phyloP scores from a whole-genome alignment of 208 protist genomes.

The Crithidia brevicula region DNA sequence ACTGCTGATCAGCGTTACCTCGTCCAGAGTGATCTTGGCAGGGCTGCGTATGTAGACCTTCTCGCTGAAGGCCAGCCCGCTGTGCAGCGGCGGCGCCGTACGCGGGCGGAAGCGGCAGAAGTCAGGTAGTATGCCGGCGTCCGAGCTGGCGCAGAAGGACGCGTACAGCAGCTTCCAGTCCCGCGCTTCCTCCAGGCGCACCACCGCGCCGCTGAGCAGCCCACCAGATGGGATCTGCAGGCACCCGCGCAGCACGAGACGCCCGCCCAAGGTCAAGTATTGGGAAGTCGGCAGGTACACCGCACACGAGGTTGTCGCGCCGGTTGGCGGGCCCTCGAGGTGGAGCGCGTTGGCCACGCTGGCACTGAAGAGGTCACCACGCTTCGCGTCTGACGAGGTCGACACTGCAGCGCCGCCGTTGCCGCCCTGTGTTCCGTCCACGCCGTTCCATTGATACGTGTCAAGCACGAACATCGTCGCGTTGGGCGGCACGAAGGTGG shows the following conservation, averaged over 20 bases:
- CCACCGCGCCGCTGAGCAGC: conserved; percentile 39
- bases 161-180: conserved; percentile 37
- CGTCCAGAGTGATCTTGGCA: conserved; percentile 41
- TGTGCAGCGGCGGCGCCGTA: conserved; percentile 17
- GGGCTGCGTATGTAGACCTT: conserved; percentile 44
- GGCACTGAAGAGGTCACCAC: background rate
- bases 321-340: background rate
- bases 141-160: conserved; percentile 18
- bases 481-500: conserved; percentile 42
- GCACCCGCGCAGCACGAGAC: conserved; percentile 53
- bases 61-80: conserved; percentile 42
- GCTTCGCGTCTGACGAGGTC: background rate
- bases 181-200: conserved; percentile 28
- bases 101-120: conserved; percentile 19
- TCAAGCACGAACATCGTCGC: conserved; percentile 46
- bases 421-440: background rate
- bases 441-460: conserved; percentile 25
- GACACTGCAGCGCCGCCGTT: background rate
- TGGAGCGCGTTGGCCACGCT: background rate
- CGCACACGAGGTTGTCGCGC: conserved; percentile 18
- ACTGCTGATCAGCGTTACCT: conserved; percentile 37
- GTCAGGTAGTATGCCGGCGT: conserved; percentile 16
- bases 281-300: conserved; percentile 42
- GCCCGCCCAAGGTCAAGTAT: conserved; percentile 47
- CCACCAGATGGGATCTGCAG: conserved; percentile 48